Evolutionary conservation across 2,329 filamentous ascomycete species (phyloP).

Genomic region (Metarhizium robertsii): DNA sequence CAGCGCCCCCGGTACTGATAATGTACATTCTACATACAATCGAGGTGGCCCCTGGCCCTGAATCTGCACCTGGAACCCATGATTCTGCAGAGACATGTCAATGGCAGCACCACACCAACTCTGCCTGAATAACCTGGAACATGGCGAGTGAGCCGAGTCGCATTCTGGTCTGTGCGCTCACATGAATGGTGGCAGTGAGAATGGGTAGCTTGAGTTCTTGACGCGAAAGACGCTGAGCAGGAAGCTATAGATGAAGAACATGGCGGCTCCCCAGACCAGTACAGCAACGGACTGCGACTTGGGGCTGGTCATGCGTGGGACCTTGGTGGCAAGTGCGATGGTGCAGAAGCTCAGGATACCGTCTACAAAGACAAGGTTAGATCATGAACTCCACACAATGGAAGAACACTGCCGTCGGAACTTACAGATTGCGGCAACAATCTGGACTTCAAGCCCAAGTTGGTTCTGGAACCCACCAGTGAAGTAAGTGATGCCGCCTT

Average conservation of each 20-base stretch:
- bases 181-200: slow-evolving; percentile 84
- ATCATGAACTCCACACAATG: not conserved
- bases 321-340: slow-evolving; percentile 85
- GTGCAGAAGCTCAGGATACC: slow-evolving; percentile 79
- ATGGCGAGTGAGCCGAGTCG: not conserved
- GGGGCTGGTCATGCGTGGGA: slow-evolving; percentile 74
- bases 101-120: not conserved
- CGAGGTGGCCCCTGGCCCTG: not conserved
- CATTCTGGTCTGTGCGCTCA: slow-evolving; percentile 19
- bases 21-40: no score
- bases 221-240: slow-evolving; percentile 85
- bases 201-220: slow-evolving; percentile 94
- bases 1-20: no score
- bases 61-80: not conserved
- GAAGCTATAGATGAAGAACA: slow-evolving; percentile 86
- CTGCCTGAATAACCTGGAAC: not conserved
- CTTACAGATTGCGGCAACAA: slow-evolving; percentile 88
- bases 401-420: not conserved
- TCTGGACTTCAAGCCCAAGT: slow-evolving; percentile 89
- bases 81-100: not conserved
- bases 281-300: slow-evolving; percentile 74
- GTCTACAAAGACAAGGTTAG: slow-evolving; percentile 30
- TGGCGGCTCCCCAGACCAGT: slow-evolving; percentile 64
- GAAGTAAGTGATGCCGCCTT: slow-evolving; percentile 83
- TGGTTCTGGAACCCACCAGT: slow-evolving; percentile 89